These are phyloP conservation scores for Geotrichum klebahnii DNA, from an alignment of 1,139 yeast genomes.

Conservation along the genomic window DNA sequence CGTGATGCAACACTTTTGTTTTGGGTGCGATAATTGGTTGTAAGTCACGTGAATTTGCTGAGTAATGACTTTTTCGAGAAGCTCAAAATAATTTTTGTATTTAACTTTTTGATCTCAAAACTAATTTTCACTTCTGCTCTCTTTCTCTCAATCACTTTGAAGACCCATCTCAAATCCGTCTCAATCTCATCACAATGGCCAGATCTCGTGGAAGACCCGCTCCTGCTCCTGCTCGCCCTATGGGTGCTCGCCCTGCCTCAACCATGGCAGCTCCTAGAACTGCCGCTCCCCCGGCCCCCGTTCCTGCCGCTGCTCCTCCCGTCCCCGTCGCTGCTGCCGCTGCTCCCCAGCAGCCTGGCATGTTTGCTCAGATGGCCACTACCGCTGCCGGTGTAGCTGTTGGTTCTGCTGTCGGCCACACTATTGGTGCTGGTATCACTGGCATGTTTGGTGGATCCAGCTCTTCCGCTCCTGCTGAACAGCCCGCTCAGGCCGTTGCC, in stretches of 20 bases:
- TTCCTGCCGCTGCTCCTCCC: slow-evolving; percentile 45
- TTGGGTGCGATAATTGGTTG: slow-evolving; percentile 1
- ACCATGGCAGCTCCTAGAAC: slow-evolving; percentile 64
- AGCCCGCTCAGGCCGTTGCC: slow-evolving; percentile 31
- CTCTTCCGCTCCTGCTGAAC: slow-evolving; percentile 47
- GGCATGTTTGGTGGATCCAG: slow-evolving; percentile 84
- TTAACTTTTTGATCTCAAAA: no score
- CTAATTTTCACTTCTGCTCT: no score
- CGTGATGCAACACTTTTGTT: not conserved
- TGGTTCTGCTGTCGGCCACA: slow-evolving; percentile 95
- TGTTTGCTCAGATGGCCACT: slow-evolving; percentile 95
- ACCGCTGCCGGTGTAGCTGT: slow-evolving; percentile 99
- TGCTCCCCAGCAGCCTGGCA: slow-evolving; percentile 67
- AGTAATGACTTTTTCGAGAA: not conserved
- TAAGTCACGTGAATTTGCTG: slow-evolving; percentile 1
- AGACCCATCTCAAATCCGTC: slow-evolving; percentile 2
- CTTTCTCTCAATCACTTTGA: slow-evolving; percentile 4
- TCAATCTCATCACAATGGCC: slow-evolving; percentile 43
- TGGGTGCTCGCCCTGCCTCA: slow-evolving; percentile 60
- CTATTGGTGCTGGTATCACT: slow-evolving; percentile 90
- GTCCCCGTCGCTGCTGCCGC: slow-evolving; percentile 39
- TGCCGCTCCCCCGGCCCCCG: slow-evolving; percentile 37
- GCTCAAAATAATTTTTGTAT: no score
- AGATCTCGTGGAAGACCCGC: slow-evolving; percentile 49
- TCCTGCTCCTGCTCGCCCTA: slow-evolving; percentile 43